Evolutionary conservation across 2,329 filamentous ascomycete species (phyloP).

Genomic region (Penicillium griseofulvum): DNA sequence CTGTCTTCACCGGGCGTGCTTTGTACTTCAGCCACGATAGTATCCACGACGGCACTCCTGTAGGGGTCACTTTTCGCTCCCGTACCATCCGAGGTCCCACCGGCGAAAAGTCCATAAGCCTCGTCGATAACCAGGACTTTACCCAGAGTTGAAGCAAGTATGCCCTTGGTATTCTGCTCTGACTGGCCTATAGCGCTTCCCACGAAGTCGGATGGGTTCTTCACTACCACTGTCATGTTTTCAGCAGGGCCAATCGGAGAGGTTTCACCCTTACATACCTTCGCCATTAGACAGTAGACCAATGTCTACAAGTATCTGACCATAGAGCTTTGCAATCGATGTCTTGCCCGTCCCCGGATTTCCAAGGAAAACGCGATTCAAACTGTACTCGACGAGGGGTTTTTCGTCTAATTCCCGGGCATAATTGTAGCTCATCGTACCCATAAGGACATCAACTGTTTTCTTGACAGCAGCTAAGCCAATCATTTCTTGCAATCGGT

Average conservation of each 20-base stretch:
- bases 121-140: conserved; percentile 81
- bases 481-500: conserved; percentile 56
- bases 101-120: conserved; percentile 63
- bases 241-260: conserved; percentile 5
- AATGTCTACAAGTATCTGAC: conserved; percentile 64
- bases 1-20: conserved; percentile 67
- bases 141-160: conserved; percentile 63
- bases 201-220: conserved; percentile 72
- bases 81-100: conserved; percentile 23
- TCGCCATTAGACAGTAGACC: conserved; percentile 67
- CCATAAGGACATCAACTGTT: conserved; percentile 57
- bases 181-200: conserved; percentile 63
- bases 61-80: conserved; percentile 52
- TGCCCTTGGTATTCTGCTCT: conserved; percentile 69
- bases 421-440: conserved; percentile 64
- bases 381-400: conserved; percentile 56
- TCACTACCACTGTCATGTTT: conserved; percentile 60
- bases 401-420: conserved; percentile 62
- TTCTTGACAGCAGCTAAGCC: conserved; percentile 64
- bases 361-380: conserved; percentile 70
- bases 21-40: conserved; percentile 71
- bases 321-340: conserved; percentile 70
- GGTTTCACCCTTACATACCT: conserved; percentile 49
- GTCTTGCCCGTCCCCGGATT: conserved; percentile 75
- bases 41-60: conserved; percentile 68